Percentiles rank a stretch among this genome's conserved stretches.
phyloP scores from a whole-genome alignment of 441 rosid species.

The Codiaeum variegatum region DNA sequence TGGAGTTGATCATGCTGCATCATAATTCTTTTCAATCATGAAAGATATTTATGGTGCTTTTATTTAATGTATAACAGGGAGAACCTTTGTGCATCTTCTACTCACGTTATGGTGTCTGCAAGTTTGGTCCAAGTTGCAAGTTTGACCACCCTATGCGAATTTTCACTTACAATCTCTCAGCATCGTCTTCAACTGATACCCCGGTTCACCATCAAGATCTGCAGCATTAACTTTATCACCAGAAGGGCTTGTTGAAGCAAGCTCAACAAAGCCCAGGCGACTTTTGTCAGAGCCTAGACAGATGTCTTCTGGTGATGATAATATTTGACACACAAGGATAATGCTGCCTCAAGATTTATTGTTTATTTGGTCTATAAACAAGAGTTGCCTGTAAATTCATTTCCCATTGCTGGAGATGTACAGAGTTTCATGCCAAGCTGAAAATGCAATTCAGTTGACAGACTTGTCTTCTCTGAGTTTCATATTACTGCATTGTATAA shows the following conservation, averaged over 20 bases:
- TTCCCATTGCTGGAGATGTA: constrained; percentile 54
- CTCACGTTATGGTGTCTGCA: constrained; percentile 95
- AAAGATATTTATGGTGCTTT: constrained; percentile 25
- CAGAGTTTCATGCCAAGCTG: constrained; percentile 44
- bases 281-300: constrained; percentile 79
- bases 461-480: constrained; percentile 37
- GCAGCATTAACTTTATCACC: constrained; percentile 45
- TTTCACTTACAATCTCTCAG: constrained; percentile 59
- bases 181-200: constrained; percentile 58
- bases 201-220: constrained; percentile 57
- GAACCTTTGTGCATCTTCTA: constrained; percentile 93
- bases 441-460: constrained; percentile 45
- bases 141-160: constrained; percentile 95
- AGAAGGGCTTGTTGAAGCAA: constrained; percentile 70
- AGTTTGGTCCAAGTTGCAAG: constrained; percentile 99
- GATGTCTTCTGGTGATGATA: constrained; percentile 64
- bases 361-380: constrained; percentile 29
- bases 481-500: constrained; percentile 51
- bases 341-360: constrained; percentile 20
- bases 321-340: constrained; percentile 63
- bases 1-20: constrained; percentile 3
- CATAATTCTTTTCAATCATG: not conserved
- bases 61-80: constrained; percentile 52
- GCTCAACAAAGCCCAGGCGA: constrained; percentile 54
- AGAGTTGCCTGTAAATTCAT: constrained; percentile 62